Conservation (phyloP, 2,329 filamentous ascomycete genomes). For the Penicillium palitans region DNA sequence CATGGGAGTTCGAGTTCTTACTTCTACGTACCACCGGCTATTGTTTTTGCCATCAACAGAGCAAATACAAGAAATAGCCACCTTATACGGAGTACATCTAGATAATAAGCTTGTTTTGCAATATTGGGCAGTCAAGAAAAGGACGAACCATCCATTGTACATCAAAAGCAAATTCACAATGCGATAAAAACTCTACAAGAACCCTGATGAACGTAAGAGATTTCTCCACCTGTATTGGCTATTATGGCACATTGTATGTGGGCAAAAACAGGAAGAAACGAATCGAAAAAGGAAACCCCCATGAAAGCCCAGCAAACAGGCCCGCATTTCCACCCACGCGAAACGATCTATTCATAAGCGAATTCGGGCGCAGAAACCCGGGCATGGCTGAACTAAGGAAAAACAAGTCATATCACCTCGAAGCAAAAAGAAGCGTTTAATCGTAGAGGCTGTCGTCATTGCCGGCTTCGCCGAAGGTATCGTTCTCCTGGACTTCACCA, state of each 20-base stretch:
- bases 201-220: conserved; percentile 16
- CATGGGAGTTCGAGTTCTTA: background rate
- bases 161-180: background rate
- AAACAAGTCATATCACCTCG: conserved; percentile 22
- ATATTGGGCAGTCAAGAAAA: background rate
- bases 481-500: conserved; percentile 56
- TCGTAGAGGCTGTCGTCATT: conserved; percentile 98
- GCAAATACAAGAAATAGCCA: background rate
- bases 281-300: conserved; percentile 17
- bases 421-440: conserved; percentile 53
- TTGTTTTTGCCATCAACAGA: background rate
- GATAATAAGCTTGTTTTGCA: background rate
- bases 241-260: conserved; percentile 34
- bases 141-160: background rate
- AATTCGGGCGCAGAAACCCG: conserved; percentile 17
- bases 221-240: conserved; percentile 24
- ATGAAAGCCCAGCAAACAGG: conserved; percentile 20
- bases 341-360: conserved; percentile 22
- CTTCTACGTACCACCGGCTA: background rate
- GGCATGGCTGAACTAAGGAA: conserved; percentile 19
- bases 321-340: conserved; percentile 19
- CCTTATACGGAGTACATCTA: background rate
- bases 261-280: conserved; percentile 25
- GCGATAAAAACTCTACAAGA: background rate
- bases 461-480: conserved; percentile 76